These are phyloP conservation scores for Buxus sempervirens DNA, from an alignment of 164 flowering plant genomes.

Conservation along the genomic window DNA sequence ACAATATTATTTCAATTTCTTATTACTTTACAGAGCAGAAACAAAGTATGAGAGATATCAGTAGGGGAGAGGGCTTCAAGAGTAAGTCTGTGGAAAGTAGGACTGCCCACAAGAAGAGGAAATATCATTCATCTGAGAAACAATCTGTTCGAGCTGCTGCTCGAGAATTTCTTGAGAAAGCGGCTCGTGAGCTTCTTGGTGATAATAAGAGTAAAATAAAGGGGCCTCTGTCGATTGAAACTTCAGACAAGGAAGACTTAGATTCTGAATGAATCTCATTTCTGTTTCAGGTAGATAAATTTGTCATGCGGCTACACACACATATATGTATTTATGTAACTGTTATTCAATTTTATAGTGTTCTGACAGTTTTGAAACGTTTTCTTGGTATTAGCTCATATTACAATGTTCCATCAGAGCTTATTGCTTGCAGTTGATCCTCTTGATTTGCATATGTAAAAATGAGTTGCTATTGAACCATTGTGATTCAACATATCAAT, in stretches of 20 bases:
- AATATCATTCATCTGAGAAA: conserved; percentile 48
- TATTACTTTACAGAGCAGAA: conserved; percentile 58
- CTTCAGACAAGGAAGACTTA: conserved; percentile 43
- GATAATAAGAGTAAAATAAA: conserved; percentile 43
- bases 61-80: conserved; percentile 47
- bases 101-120: conserved; percentile 63
- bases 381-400: too few relatives aligned
- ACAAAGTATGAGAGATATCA: conserved; percentile 65
- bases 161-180: conserved; percentile 89
- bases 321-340: too few relatives aligned
- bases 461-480: too few relatives aligned
- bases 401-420: too few relatives aligned
- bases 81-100: conserved; percentile 32
- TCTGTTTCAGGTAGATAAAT: conserved; percentile 1
- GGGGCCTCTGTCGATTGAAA: conserved; percentile 58
- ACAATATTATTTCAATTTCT: conserved; percentile 2
- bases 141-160: conserved; percentile 71
- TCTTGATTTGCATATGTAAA: too few relatives aligned
- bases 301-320: too few relatives aligned
- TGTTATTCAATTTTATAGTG: too few relatives aligned
- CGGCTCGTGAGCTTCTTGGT: conserved; percentile 77
- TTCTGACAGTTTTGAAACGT: too few relatives aligned
- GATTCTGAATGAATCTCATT: conserved; percentile 23
- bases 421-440: too few relatives aligned
- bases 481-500: too few relatives aligned